phyloP scores from a whole-genome alignment of 2,329 filamentous ascomycete species.

The Cercospora janseana region DNA sequence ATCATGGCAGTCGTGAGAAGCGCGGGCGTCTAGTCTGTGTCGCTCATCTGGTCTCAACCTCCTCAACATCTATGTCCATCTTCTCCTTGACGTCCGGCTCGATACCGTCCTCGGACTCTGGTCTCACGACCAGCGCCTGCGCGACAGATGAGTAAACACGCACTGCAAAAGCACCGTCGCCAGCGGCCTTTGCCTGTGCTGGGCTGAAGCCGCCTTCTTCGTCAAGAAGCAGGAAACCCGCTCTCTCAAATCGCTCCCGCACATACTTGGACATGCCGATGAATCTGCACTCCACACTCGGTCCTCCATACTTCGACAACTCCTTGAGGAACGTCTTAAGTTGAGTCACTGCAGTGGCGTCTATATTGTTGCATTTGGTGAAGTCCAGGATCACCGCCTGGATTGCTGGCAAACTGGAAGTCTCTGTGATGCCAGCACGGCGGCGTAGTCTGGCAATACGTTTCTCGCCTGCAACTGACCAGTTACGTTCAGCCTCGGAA shows the following conservation, averaged over 20 bases:
- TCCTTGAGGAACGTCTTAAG: constrained; percentile 51
- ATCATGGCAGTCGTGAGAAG: background rate
- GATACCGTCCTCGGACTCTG: constrained; percentile 5
- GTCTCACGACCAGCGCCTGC: constrained; percentile 10
- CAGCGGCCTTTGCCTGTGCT: background rate
- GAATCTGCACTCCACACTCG: constrained; percentile 49
- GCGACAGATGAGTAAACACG: constrained; percentile 11
- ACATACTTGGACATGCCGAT: constrained; percentile 49
- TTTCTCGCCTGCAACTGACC: constrained; percentile 55
- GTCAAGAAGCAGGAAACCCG: constrained; percentile 23
- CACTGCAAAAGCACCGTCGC: constrained; percentile 14
- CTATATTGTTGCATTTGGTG: constrained; percentile 52
- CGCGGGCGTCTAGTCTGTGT: background rate
- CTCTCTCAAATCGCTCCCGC: constrained; percentile 26
- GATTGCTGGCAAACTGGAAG: constrained; percentile 41
- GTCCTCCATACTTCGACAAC: constrained; percentile 51
- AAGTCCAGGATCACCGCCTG: constrained; percentile 55
- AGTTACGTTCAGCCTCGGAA: constrained; percentile 47
- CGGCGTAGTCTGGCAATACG: constrained; percentile 49
- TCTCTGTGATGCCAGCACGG: constrained; percentile 39
- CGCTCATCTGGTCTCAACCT: constrained; percentile 17
- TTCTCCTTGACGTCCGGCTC: constrained; percentile 21
- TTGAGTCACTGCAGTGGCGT: constrained; percentile 53
- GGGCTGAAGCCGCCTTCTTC: constrained; percentile 18
- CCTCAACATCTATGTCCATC: constrained; percentile 9